Evolutionary conservation across 306 rosid genomes (phyloP).

Genomic region (Astragalus glycyphyllos): DNA sequence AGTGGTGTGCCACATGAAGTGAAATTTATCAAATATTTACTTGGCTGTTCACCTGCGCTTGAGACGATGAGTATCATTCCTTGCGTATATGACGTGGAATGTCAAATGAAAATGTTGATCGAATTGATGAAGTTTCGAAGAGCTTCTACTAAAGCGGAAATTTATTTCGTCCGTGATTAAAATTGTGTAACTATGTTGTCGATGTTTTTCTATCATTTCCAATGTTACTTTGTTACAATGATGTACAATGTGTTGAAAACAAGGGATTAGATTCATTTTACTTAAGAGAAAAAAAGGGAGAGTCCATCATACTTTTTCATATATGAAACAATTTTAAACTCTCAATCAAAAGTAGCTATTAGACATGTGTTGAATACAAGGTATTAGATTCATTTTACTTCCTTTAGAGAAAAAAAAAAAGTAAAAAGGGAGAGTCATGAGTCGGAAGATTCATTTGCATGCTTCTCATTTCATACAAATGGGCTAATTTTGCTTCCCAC

Average conservation of each 20-base stretch:
- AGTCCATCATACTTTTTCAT: conserved; percentile 1
- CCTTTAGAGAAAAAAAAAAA: too few relatives aligned
- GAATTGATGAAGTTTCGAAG: conserved; percentile 75
- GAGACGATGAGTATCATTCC: conserved; percentile 69
- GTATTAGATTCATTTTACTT: background rate
- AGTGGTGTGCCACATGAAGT: conserved; percentile 79
- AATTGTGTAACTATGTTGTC: conserved; percentile 18
- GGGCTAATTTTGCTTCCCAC: background rate
- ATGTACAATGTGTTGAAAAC: too few relatives aligned
- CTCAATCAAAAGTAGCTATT: conserved; percentile 5
- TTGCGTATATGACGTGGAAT: conserved; percentile 52
- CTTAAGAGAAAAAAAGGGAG: too few relatives aligned
- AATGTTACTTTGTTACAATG: conserved; percentile 11
- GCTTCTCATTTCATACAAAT: background rate
- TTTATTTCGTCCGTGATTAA: conserved; percentile 59
- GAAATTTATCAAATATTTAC: conserved; percentile 78
- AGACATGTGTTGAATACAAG: background rate
- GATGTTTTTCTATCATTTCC: conserved; percentile 19
- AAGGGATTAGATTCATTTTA: too few relatives aligned
- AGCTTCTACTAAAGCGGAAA: conserved; percentile 79
- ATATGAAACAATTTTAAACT: conserved; percentile 26
- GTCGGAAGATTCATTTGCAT: too few relatives aligned
- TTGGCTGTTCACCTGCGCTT: conserved; percentile 68
- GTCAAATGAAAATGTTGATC: conserved; percentile 60
- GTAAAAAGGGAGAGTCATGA: background rate